Evolutionary conservation across 2,329 filamentous ascomycete genomes (phyloP).

Genomic region (Cryphonectria carpinicola): DNA sequence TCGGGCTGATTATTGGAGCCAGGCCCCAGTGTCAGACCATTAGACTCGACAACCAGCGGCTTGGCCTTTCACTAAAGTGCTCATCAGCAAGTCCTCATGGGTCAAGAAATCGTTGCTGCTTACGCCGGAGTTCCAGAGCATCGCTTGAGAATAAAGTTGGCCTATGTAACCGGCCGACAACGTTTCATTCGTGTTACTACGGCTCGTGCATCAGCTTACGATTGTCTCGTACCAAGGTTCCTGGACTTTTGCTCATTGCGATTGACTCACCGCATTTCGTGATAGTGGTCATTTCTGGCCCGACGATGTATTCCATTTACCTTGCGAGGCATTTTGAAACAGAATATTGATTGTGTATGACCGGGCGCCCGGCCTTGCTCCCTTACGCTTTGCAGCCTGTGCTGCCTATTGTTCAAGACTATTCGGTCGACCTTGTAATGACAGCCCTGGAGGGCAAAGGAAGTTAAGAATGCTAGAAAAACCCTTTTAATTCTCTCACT

Average conservation of each 20-base stretch:
- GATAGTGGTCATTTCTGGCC: neutral
- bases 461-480: neutral
- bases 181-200: neutral
- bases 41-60: neutral
- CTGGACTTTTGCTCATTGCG: neutral
- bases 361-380: neutral
- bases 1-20: neutral
- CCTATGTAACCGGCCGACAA: neutral
- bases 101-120: neutral
- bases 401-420: neutral
- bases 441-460: neutral
- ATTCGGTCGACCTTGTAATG: neutral
- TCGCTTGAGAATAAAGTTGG: neutral
- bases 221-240: neutral
- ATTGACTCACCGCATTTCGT: neutral
- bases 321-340: neutral
- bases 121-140: neutral
- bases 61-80: neutral
- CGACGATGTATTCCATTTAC: neutral
- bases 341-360: neutral
- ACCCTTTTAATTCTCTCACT: neutral
- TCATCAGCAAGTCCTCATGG: neutral
- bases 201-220: neutral
- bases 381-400: neutral
- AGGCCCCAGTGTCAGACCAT: neutral